phyloP scores from a whole-genome alignment of 129 eudicot species.

The Flaveria trinervia region DNA sequence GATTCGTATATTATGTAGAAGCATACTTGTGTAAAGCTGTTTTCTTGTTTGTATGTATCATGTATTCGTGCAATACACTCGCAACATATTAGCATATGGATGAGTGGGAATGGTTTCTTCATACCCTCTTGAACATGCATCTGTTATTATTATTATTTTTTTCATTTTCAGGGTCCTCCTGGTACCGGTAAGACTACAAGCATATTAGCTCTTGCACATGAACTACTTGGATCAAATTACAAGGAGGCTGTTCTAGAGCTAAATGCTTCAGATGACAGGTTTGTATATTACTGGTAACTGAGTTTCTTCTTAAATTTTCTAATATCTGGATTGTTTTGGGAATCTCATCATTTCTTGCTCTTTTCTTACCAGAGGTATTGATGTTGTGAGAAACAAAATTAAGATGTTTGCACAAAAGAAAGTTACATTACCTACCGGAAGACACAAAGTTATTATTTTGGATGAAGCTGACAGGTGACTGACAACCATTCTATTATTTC shows the following conservation, averaged over 20 bases:
- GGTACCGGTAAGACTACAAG: constrained; percentile 98
- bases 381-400: constrained; percentile 96
- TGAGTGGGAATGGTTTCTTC: neutral
- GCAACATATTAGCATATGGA: neutral
- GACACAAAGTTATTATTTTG: constrained; percentile 80
- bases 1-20: constrained; percentile 13
- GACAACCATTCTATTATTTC: neutral
- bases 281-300: neutral
- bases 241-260: constrained; percentile 96
- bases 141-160: neutral
- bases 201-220: constrained; percentile 95
- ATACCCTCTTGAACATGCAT: constrained; percentile 4
- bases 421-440: constrained; percentile 88
- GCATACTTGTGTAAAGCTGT: neutral
- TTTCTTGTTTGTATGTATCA: neutral
- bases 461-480: constrained; percentile 96
- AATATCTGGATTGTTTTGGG: neutral
- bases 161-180: constrained; percentile 82
- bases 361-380: constrained; percentile 64
- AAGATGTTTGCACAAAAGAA: constrained; percentile 99
- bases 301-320: neutral
- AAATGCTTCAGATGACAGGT: constrained; percentile 98
- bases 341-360: neutral
- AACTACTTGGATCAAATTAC: constrained; percentile 81
- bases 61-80: neutral